These are phyloP conservation scores for Fusarium fracticaudum DNA, from an alignment of 2,329 filamentous ascomycete genomes.

Conservation along the genomic window DNA sequence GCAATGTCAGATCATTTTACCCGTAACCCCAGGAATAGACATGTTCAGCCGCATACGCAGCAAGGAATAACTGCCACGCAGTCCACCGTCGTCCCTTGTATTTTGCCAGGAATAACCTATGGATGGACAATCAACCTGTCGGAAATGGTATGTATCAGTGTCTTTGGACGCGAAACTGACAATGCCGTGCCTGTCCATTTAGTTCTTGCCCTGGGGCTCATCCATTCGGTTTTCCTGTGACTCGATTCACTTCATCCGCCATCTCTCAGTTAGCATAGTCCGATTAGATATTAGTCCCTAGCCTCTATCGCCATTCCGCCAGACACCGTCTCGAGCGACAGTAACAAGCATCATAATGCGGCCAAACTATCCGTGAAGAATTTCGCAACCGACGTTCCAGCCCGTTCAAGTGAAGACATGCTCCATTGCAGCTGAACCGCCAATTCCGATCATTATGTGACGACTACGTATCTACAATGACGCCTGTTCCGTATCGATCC, in stretches of 20 bases:
- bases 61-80: constrained; percentile 3
- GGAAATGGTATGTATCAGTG: constrained; percentile 34
- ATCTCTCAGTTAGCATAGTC: constrained; percentile 19
- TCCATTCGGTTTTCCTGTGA: not conserved
- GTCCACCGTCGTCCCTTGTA: not conserved
- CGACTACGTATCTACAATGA: constrained; percentile 4
- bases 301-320: constrained; percentile 6
- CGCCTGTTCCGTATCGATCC: not conserved
- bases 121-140: too few relatives aligned
- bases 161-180: constrained; percentile 29
- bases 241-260: constrained; percentile 2
- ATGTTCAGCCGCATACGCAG: constrained; percentile 7
- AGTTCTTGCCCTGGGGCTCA: not conserved
- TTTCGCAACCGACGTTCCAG: not conserved
- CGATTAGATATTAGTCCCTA: constrained; percentile 18
- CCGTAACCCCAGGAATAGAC: not conserved
- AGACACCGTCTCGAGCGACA: constrained; percentile 3
- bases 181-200: constrained; percentile 7
- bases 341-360: constrained; percentile 1
- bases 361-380: constrained; percentile 23
- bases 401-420: constrained; percentile 2
- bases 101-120: not conserved
- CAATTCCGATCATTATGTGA: constrained; percentile 19
- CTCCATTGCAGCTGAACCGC: constrained; percentile 7
- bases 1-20: constrained; percentile 4